These are phyloP conservation scores for Trypanosomatidae sp. DNA, from an alignment of 208 protist species.

Conservation along the genomic window DNA sequence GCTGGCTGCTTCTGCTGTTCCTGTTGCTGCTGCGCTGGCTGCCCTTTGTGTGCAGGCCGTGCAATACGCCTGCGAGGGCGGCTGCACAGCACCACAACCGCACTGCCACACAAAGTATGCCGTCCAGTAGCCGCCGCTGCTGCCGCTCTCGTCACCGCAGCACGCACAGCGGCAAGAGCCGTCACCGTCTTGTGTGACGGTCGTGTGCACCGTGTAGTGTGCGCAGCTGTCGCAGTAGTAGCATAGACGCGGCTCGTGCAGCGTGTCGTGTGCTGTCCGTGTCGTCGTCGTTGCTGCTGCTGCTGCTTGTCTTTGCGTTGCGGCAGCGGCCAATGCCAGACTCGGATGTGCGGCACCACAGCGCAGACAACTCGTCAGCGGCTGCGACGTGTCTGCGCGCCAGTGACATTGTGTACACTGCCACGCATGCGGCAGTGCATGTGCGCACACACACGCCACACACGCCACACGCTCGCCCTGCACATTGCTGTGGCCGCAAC, in stretches of 20 bases:
- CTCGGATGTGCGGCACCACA: conserved; percentile 45
- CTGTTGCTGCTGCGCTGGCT: too few species aligned
- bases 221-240: background rate
- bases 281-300: too few species aligned
- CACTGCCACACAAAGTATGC: conserved; percentile 52
- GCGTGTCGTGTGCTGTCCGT: background rate
- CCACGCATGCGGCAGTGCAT: conserved; percentile 22
- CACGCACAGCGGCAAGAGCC: background rate
- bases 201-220: background rate
- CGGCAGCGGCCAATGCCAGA: too few species aligned
- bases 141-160: conserved; percentile 4
- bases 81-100: conserved; percentile 42
- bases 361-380: conserved; percentile 20
- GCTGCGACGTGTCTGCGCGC: conserved; percentile 13
- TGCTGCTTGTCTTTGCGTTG: too few species aligned
- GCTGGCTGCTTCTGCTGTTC: conserved; percentile 4
- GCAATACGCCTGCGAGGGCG: conserved; percentile 30
- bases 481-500: too few species aligned
- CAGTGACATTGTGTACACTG: conserved; percentile 33
- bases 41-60: conserved; percentile 17
- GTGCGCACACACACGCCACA: conserved; percentile 25
- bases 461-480: conserved; percentile 6
- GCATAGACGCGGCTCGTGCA: background rate
- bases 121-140: conserved; percentile 12
- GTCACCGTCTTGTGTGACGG: too few species aligned